Percentiles rank a stretch among this genome's conserved stretches.
Conservation (phyloP, 768 basidiomycete genomes). For the Amanita brunnescens region DNA sequence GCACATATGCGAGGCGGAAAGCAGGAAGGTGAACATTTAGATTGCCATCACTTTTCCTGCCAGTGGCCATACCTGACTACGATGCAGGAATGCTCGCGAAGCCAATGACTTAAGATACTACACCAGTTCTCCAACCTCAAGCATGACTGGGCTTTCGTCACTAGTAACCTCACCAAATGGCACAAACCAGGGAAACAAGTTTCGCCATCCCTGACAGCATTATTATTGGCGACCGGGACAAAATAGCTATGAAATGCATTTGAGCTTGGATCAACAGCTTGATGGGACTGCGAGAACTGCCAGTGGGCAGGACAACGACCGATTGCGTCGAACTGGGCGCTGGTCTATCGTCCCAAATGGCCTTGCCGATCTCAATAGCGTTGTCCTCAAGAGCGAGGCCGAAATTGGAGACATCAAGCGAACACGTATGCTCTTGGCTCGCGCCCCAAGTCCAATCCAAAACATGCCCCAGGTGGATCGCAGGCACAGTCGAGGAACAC, state of each 20-base stretch:
- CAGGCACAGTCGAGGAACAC: constrained; percentile 94
- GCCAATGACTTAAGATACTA: constrained; percentile 85
- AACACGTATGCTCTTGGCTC: constrained; percentile 92
- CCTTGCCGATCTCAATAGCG: constrained; percentile 88
- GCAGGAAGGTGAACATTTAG: constrained; percentile 59
- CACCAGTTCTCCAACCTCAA: constrained; percentile 95
- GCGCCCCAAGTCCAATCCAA: constrained; percentile 93
- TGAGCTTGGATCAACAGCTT: constrained; percentile 73
- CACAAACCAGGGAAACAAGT: constrained; percentile 81
- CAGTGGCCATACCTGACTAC: constrained; percentile 14
- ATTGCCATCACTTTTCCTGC: constrained; percentile 30
- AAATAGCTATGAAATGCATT: constrained; percentile 70
- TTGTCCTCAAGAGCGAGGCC: constrained; percentile 84
- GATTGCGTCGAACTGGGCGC: constrained; percentile 97
- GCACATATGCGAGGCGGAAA: constrained; percentile 83
- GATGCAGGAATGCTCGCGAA: constrained; percentile 64
- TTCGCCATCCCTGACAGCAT: constrained; percentile 94
- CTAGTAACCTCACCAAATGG: constrained; percentile 89
- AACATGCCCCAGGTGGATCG: constrained; percentile 99
- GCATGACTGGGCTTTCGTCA: constrained; percentile 75
- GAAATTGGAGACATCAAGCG: constrained; percentile 99
- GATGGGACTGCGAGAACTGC: constrained; percentile 24
- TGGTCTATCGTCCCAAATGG: constrained; percentile 94
- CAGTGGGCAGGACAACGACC: constrained; percentile 72
- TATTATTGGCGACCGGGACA: constrained; percentile 73